Base-by-base conservation (phyloP, 306 rosid genomes). In the Prinsepia uniflora region DNA sequence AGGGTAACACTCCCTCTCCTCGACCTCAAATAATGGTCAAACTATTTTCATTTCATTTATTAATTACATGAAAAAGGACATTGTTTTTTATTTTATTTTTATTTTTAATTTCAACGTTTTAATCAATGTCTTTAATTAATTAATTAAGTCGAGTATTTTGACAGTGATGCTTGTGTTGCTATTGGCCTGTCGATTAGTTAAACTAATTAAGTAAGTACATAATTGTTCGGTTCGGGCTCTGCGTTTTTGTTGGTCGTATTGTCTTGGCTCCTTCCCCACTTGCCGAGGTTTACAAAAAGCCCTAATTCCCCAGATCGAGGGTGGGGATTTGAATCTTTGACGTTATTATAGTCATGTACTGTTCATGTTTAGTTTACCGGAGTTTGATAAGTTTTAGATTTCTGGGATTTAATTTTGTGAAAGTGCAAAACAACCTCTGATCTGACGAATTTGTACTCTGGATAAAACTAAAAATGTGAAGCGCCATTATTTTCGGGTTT, bases 391-490 rank as follows among this genome's bases (percentile, higher is more conserved):
- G 36, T 30, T 30, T 30, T 30, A 30, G 36, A 1, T 30, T 30
- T 30, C 36, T 47, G 41, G 43, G 42, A n/a, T 7, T 55, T 10
- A 22, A 55, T 55, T 55, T 20, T 59, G 43, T 59, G 64, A 34
- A 39, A 46, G 40, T 46, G 40, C 18, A 65, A 44, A 20, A 24
- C 24, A n/a, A n/a, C 39, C 53, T 15, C 45, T 55, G 49, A 20
- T 41, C 68, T 50, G 63, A 73, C 54, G 71, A 47, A 40, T 63
- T 54, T 15, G 76, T 72, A 52, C 70, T 62, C 52, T 63, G 70
- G 63, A 39, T 17, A 8, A 20, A 48, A 52, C n/a, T n/a, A n/a
- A 18, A 30, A 30, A 30, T 2, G 36, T 2, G 36, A 30, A 30
- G 36, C 36, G 36, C 36, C 36, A 30, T 30, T 30, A 2, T 30